Conservation (phyloP, 805 yeast species). For the Pichia manshurica region DNA sequence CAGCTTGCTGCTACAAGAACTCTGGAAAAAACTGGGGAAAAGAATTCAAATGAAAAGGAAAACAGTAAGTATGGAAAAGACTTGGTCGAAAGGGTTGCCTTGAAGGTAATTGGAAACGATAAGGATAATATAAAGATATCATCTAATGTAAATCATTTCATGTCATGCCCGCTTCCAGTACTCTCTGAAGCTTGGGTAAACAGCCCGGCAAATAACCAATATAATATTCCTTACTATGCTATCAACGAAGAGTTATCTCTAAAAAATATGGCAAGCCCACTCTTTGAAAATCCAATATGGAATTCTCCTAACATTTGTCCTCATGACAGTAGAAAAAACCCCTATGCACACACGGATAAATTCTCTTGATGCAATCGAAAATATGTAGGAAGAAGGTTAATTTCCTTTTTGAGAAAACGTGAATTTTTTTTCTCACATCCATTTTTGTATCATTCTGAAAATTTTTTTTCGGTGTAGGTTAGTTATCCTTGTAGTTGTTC, state of each 20-base stretch:
- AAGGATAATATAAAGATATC: background rate
- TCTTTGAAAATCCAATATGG: slow-evolving; percentile 2
- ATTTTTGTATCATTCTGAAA: background rate
- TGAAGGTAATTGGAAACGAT: background rate
- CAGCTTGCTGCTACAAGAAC: background rate
- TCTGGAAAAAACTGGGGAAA: background rate
- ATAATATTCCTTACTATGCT: background rate
- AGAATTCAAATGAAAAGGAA: background rate
- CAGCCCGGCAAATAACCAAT: background rate
- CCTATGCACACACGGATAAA: no score
- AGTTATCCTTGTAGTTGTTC: background rate
- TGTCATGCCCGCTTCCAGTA: background rate
- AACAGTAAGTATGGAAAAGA: background rate
- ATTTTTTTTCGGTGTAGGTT: background rate
- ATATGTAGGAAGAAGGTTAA: no score
- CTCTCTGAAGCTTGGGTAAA: background rate
- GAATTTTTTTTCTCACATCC: background rate
- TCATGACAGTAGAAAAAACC: background rate
- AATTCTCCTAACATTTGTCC: background rate
- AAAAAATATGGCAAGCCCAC: background rate
- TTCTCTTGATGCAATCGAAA: background rate
- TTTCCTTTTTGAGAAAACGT: background rate
- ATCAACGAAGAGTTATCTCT: background rate
- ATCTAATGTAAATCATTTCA: background rate
- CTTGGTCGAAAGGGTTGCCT: slow-evolving; percentile 2